Percentiles rank a stretch among this genome's conserved stretches.
These are phyloP conservation scores for Panellus pusillus DNA, from an alignment of 768 basidiomycete species.

Conservation along the genomic window DNA sequence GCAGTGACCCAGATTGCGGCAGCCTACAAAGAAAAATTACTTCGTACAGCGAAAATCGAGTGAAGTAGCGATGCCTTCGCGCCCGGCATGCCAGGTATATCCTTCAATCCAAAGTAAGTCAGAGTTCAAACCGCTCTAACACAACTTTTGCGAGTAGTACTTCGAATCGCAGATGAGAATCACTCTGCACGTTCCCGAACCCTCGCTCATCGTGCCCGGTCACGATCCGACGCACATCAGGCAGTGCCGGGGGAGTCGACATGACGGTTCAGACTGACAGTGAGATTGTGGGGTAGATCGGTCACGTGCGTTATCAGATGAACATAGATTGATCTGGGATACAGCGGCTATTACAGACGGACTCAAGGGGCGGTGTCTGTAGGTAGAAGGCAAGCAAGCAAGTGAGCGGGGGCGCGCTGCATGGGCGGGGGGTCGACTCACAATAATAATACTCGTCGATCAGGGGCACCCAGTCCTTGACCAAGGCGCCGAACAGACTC, in stretches of 20 bases:
- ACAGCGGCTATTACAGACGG: slow-evolving; percentile 11
- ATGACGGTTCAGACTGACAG: slow-evolving; percentile 23
- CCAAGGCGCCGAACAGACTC: slow-evolving; percentile 64
- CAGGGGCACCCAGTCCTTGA: slow-evolving; percentile 86
- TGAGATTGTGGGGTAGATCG: not conserved
- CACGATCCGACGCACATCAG: slow-evolving; percentile 49
- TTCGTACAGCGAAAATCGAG: too few relatives aligned
- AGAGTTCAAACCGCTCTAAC: not conserved
- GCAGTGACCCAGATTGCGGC: slow-evolving; percentile 51
- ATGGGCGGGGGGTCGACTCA: slow-evolving; percentile 38
- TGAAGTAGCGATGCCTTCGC: slow-evolving; percentile 18
- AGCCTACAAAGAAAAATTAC: not conserved
- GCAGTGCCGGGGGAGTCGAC: slow-evolving; percentile 30
- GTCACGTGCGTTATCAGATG: slow-evolving; percentile 10
- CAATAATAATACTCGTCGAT: slow-evolving; percentile 93
- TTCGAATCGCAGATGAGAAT: slow-evolving; percentile 32
- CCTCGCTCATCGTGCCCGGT: slow-evolving; percentile 48
- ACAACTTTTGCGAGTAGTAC: slow-evolving; percentile 17
- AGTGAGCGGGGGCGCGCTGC: not conserved
- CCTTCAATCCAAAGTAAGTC: slow-evolving; percentile 23
- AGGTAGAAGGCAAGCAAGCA: not conserved
- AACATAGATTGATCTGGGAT: slow-evolving; percentile 10
- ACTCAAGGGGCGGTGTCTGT: slow-evolving; percentile 44
- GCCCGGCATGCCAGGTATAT: slow-evolving; percentile 36
- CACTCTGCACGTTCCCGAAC: slow-evolving; percentile 39